Percentiles rank a stretch among this genome's conserved stretches.
Conservation (phyloP, 208 protist genomes). For the Chromosphaera perkinsii region DNA sequence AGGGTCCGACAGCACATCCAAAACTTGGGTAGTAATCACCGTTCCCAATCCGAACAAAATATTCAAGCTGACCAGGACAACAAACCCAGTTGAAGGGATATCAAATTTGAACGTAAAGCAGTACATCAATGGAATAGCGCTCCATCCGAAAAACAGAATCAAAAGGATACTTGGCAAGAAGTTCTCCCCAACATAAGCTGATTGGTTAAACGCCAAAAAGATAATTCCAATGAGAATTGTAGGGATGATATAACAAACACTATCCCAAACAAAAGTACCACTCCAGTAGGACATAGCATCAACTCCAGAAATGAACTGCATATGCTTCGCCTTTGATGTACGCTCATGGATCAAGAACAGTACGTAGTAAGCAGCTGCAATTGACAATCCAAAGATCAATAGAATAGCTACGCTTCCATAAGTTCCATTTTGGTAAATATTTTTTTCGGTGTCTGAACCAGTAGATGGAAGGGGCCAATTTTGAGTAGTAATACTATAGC, state of each 20-base stretch:
- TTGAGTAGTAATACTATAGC: no score
- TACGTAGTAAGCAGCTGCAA: slow-evolving; percentile 23
- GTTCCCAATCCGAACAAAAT: neutral
- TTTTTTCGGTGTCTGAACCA: no score
- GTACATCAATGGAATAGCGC: neutral
- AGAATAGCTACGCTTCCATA: slow-evolving; percentile 19
- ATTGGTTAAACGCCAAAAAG: neutral
- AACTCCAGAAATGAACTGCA: slow-evolving; percentile 51
- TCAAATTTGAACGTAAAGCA: neutral
- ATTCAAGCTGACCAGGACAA: neutral
- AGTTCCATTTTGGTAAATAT: no score
- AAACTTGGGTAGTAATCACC: neutral
- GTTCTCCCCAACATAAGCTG: neutral
- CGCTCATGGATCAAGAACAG: slow-evolving; percentile 44
- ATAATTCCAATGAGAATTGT: slow-evolving; percentile 1
- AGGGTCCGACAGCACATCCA: no score
- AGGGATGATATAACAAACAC: neutral
- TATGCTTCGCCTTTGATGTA: slow-evolving; percentile 34
- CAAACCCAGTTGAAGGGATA: neutral
- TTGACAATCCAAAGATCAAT: slow-evolving; percentile 25
- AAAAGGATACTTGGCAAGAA: neutral
- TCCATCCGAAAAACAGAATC: neutral
- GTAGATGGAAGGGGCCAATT: no score
- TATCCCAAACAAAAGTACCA: slow-evolving; percentile 11
- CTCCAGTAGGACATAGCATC: slow-evolving; percentile 35